These are phyloP conservation scores for Cornus florida DNA, from an alignment of 148 eudicot genomes.

Conservation along the genomic window DNA sequence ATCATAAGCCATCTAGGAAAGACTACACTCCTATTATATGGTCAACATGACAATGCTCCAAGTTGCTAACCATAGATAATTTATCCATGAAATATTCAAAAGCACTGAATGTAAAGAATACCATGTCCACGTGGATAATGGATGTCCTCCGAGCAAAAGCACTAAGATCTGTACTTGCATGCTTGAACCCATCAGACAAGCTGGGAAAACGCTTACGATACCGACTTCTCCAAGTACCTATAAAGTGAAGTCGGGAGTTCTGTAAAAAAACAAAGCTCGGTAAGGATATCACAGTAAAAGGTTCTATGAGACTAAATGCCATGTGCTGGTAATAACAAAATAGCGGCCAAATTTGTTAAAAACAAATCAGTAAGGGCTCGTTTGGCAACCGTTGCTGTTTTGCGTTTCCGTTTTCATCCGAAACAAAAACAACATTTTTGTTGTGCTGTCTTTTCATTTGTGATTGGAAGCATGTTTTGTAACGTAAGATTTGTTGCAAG, in stretches of 20 bases:
- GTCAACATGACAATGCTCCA: neutral
- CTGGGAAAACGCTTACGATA: constrained; percentile 74
- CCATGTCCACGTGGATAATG: constrained; percentile 92
- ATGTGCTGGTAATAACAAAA: neutral
- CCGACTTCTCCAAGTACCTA: constrained; percentile 97
- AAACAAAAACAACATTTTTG: too few species aligned
- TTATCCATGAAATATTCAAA: neutral
- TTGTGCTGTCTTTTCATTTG: too few species aligned
- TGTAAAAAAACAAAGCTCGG: constrained; percentile 28
- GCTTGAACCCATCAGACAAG: constrained; percentile 36
- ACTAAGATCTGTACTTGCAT: constrained; percentile 27
- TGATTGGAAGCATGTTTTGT: too few species aligned
- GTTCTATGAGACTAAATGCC: neutral
- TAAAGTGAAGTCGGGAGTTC: constrained; percentile 93
- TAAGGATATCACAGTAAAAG: neutral
- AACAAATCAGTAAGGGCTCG: neutral
- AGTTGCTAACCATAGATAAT: constrained; percentile 8
- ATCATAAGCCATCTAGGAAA: neutral
- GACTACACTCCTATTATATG: neutral
- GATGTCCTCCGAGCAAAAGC: constrained; percentile 40
- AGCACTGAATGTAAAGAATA: constrained; percentile 24
- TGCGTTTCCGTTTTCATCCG: too few species aligned
- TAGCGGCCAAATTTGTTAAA: neutral
- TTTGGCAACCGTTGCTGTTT: too few species aligned
- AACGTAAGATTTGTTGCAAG: too few species aligned